Base-by-base conservation (phyloP, 495 filamentous ascomycete genomes). In the Hypoxylon trugodes region DNA sequence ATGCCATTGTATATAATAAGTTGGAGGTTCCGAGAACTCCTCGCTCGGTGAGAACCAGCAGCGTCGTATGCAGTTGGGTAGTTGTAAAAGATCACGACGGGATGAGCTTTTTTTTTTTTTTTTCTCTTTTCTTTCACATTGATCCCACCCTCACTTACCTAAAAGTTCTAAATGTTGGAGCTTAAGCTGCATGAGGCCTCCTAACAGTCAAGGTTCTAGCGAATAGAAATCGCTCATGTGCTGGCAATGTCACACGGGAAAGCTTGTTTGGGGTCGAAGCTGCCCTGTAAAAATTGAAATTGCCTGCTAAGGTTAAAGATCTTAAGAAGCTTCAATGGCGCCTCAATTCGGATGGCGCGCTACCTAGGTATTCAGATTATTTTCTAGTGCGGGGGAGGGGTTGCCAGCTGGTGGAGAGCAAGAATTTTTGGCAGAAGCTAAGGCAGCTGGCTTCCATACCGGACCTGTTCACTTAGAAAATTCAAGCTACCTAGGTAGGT, bases 371-470 rank as follows among this genome's bases (percentile, higher is more conserved):
- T 28, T 16, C 18, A 46, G 24, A 43, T 33, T 37, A n/a, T 36
- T 15, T 58, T 40, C 51, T 56, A 60, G 56, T 66, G 55, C 62
- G 55, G 62, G 62, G 62, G 56, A 50, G 56, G 62, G 55, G 62
- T 25, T 46, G 19, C 6, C 50, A 46, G n/a, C 13, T 50, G 43
- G 18, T 22, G 28, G 10, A 55, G 38, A 16, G 28, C 6, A n/a
- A 16, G 37, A 19, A 13, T 40, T 28, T 5, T n/a, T 13, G 26
- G 21, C 35, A 38, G 12, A 15, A 4, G 5, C 4, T 4, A 30
- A 30, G 28, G 28, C 28, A 30, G 28, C 28, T 30, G 4, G 28
- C 36, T 40, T 16, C 19, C 6, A 18, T 16, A 2, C 2, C 7
- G 7, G 2, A 40, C 36, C 36, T 13, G 36, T 12, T 12, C 48